Base-by-base conservation (phyloP, 2,329 filamentous ascomycete genomes). In the Lasiodiplodia theobromae region DNA sequence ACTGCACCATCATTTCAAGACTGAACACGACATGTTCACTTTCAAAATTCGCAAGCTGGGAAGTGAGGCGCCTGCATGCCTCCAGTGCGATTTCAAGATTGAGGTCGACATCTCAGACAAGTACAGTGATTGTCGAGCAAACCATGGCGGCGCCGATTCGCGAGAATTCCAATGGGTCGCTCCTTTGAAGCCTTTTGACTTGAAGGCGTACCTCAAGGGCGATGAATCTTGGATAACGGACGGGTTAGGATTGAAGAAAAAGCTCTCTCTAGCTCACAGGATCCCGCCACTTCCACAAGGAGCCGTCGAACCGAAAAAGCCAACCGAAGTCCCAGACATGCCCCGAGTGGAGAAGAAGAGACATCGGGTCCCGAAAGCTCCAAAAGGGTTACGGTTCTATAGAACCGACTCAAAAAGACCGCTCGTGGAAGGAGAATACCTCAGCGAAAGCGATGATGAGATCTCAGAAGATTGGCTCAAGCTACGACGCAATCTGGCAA, bases 391-490 rank as follows among this genome's bases (percentile, higher is more conserved):
- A 14, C 75, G 73, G 0, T 81, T 83, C 68, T 83, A 81, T 69
- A 75, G 81, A n/a, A 75, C 76, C 12, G 71, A 73, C 2, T 79
- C 79, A 1, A 84, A 83, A 70, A 74, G 80, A 11, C 74, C 73
- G 2, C 70, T 84, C 2, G 58, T 71, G 8, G 73, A 77, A 40
- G 81, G 79, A 8, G 80, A 82, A 60, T 54, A 71, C 4, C 71
- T 83, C 18, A 80, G 76, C 57, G 82, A 84, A 67, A 83, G 81
- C 70, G 82, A 84, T 34, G 79, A 82, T 16, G 40, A 44, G 18
- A 38, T 60, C 28, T 60, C 53, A 40, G 34, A 47, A 10, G 47
- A 64, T 21, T 53, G 81, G 82, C 6, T 69, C 77, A 0, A 80
- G 82, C 52, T 76, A 10, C 77, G 76, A 34, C 78, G 78, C 69